Evolutionary conservation across 2,329 filamentous ascomycete genomes (phyloP).

Genomic region (Coleophoma eucalyptorum): DNA sequence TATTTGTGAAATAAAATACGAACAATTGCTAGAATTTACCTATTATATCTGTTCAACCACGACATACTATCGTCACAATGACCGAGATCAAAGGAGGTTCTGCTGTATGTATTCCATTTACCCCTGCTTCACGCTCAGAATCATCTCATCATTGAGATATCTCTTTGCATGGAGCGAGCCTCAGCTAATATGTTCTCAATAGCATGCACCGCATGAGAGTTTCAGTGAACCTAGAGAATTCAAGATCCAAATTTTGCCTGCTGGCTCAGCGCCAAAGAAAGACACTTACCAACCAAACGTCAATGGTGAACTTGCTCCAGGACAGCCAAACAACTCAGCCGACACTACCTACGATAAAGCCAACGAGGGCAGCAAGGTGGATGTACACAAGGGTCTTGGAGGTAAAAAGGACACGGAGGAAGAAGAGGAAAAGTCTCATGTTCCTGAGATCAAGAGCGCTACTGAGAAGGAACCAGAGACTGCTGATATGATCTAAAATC

Average conservation of each 20-base stretch:
- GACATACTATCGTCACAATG: background rate
- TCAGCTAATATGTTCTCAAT: background rate
- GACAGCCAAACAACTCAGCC: background rate
- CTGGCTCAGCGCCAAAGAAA: background rate
- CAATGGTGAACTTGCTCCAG: background rate
- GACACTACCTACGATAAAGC: constrained; percentile 1
- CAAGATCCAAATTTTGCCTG: constrained; percentile 7
- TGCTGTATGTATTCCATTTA: background rate
- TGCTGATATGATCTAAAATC: background rate
- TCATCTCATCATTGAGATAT: background rate
- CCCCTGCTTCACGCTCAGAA: background rate
- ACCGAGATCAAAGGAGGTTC: background rate
- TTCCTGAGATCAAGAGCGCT: constrained; percentile 12
- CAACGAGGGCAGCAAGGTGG: background rate
- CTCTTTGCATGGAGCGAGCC: too few relatives aligned
- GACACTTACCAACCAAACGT: background rate
- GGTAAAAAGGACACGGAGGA: background rate
- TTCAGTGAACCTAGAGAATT: constrained; percentile 1
- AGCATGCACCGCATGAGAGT: background rate
- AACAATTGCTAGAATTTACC: too few relatives aligned
- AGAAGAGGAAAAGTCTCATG: constrained; percentile 11
- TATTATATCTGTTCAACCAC: background rate
- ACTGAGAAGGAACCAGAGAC: constrained; percentile 8
- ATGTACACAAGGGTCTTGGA: background rate
- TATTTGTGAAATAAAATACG: background rate